phyloP scores from a whole-genome alignment of 2,329 filamentous ascomycete species.

The Fonsecaea pugnacius region DNA sequence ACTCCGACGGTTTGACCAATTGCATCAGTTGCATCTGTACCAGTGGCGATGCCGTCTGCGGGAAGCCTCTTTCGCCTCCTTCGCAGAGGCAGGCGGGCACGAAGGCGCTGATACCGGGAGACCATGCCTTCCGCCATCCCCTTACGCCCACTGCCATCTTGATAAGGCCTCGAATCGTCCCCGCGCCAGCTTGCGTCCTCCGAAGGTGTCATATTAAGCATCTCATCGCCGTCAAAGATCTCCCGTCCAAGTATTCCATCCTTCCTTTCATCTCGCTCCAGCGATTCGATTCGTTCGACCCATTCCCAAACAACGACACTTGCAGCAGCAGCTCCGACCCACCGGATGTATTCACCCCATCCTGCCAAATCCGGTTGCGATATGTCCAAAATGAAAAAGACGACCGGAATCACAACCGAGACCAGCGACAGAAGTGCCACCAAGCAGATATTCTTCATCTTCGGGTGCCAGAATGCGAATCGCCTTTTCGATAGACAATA shows the following conservation, averaged over 20 bases:
- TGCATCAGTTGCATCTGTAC: conserved; percentile 30
- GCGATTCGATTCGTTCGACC: conserved; percentile 90
- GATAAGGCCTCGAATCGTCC: conserved; percentile 14
- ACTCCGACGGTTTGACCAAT: conserved; percentile 45
- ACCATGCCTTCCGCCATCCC: conserved; percentile 18
- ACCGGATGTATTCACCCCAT: conserved; percentile 94
- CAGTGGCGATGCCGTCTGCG: conserved; percentile 29
- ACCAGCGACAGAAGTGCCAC: conserved; percentile 78
- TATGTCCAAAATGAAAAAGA: conserved; percentile 92
- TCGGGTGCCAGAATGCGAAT: conserved; percentile 85
- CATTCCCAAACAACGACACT: conserved; percentile 99
- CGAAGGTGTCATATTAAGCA: conserved; percentile 71
- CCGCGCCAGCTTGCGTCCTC: conserved; percentile 59
- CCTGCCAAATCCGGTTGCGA: conserved; percentile 81
- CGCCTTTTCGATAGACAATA: conserved; percentile 90
- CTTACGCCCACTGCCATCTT: conserved; percentile 20
- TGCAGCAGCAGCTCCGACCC: conserved; percentile 92
- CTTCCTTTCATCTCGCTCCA: conserved; percentile 91
- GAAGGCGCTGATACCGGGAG: conserved; percentile 25
- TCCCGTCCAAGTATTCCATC: conserved; percentile 89
- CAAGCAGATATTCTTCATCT: conserved; percentile 86
- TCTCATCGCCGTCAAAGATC: conserved; percentile 92
- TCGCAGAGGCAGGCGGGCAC: conserved; percentile 26
- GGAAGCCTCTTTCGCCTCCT: conserved; percentile 27
- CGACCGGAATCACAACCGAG: conserved; percentile 83